A percentile compares a stretch with the other conserved stretches of the same genome.
phyloP scores from a whole-genome alignment of 257 asterid genomes.

The Penstemon davidsonii region DNA sequence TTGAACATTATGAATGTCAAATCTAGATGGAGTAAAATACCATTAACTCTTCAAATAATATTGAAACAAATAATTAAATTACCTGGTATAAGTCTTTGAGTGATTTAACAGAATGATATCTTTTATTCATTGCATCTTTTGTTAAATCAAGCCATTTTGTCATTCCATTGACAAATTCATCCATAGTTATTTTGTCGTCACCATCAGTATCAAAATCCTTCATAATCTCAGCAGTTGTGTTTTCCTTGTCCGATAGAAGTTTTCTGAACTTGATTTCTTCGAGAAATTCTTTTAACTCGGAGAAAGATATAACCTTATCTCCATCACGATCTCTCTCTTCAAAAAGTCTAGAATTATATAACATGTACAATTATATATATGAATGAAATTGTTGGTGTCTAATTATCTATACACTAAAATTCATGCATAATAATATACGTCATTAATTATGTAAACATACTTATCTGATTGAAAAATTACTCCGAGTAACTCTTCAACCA shows the following conservation, averaged over 20 bases:
- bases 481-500: no score
- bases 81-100: conserved; percentile 51
- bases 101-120: conserved; percentile 49
- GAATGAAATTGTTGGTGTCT: no score
- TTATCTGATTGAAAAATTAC: no score
- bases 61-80: background rate
- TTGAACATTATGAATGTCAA: no score
- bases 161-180: conserved; percentile 57
- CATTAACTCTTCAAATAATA: no score
- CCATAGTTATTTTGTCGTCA: conserved; percentile 48
- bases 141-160: conserved; percentile 60
- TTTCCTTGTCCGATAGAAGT: conserved; percentile 33
- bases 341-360: no score
- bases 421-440: no score
- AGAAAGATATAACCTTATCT: conserved; percentile 42
- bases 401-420: no score
- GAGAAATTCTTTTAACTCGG: conserved; percentile 48
- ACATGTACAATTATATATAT: background rate
- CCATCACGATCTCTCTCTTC: conserved; percentile 46
- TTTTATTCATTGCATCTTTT: conserved; percentile 47
- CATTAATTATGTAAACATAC: no score
- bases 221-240: conserved; percentile 38
- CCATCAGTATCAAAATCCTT: conserved; percentile 43
- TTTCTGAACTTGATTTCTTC: conserved; percentile 38
- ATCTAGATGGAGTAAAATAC: no score